These are phyloP conservation scores for Stagonosporopsis chrysanthemi DNA, from an alignment of 2,329 filamentous ascomycete genomes.

Conservation along the genomic window DNA sequence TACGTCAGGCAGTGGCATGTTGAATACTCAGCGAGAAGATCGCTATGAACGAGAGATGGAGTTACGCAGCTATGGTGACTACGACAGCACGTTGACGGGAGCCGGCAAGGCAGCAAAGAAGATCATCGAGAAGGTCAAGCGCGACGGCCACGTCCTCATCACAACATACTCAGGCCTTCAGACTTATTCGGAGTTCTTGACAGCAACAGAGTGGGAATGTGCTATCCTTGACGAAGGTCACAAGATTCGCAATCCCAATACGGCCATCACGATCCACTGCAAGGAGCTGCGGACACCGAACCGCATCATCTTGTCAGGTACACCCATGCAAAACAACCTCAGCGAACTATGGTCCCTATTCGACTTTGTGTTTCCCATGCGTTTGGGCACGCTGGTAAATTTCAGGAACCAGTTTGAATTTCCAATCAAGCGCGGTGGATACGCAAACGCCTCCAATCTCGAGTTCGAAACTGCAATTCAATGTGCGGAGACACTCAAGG, in stretches of 20 bases:
- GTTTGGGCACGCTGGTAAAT: slow-evolving; percentile 86
- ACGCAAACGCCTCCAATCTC: slow-evolving; percentile 91
- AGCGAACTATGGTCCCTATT: slow-evolving; percentile 96
- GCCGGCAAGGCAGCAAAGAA: slow-evolving; percentile 74
- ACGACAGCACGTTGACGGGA: slow-evolving; percentile 55
- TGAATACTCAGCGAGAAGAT: slow-evolving; percentile 72
- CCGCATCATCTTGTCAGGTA: slow-evolving; percentile 91
- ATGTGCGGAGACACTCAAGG: slow-evolving; percentile 91
- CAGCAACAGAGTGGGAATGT: slow-evolving; percentile 88
- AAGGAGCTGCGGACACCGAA: slow-evolving; percentile 92
- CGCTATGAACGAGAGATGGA: slow-evolving; percentile 69
- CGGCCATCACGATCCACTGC: slow-evolving; percentile 91
- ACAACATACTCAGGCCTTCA: slow-evolving; percentile 97
- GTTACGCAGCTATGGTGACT: slow-evolving; percentile 55
- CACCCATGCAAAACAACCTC: slow-evolving; percentile 96
- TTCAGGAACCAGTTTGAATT: slow-evolving; percentile 93
- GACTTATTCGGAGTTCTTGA: slow-evolving; percentile 83
- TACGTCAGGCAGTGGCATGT: slow-evolving; percentile 94
- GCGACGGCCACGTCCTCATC: slow-evolving; percentile 89
- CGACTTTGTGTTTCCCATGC: slow-evolving; percentile 97
- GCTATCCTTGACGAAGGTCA: slow-evolving; percentile 96
- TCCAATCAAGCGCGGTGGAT: slow-evolving; percentile 90
- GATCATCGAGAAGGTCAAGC: slow-evolving; percentile 81
- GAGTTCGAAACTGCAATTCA: slow-evolving; percentile 94
- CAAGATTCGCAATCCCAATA: slow-evolving; percentile 96